Base-by-base conservation (phyloP, 2,329 filamentous ascomycete genomes). In the Biscogniauxia marginata region DNA sequence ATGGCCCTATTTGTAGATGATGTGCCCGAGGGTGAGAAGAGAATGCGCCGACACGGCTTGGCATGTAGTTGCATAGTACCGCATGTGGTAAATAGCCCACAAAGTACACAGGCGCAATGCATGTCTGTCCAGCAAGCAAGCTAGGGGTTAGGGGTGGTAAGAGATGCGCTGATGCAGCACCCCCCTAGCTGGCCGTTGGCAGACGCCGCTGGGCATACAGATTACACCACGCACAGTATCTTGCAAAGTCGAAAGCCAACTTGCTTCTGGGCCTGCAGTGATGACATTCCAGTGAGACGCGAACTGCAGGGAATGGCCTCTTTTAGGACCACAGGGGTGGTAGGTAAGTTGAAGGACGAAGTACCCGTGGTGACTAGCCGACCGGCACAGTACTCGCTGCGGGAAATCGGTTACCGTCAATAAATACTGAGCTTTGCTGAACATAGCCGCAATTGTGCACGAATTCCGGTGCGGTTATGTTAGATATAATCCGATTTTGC, bases 271-370 rank as follows among this genome's bases (percentile, higher is more conserved):
- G 43, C 50, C 50, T 52, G 50, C 34, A 30, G 44, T 18, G n/a
- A 52, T 52, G 50, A 52, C 50, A 52, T 46, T 52, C 50, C 34
- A 50, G 23, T 52, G 50, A 52, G 50, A 52, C 50, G 23, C 22
- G 50, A 25, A 52, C 21, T 19, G 50, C 50, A 52, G 39, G 50
- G 50, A 46, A 18, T 19, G 25, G 20, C 34, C 49, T 22, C 7
- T 22, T 19, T 20, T 51, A 34, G 21, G 43, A 30, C 50, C 23
- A 21, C 34, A 45, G 25, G 50, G 50, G 49, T 46, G 18, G 46
- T 23, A 21, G 19, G 7, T 30, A 30, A 9, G 25, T 30, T 30
- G 25, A 30, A 30, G 25, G 30, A 39, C 9, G 30, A 39, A 39
- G 30, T 39, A 39, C 7, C 3, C 13, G 13, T n/a, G n/a, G n/a